Percentiles rank a stretch among this genome's conserved stretches.
Conservation (phyloP, 192 early-diverging fungal genomes). For the Dispira simplex region DNA sequence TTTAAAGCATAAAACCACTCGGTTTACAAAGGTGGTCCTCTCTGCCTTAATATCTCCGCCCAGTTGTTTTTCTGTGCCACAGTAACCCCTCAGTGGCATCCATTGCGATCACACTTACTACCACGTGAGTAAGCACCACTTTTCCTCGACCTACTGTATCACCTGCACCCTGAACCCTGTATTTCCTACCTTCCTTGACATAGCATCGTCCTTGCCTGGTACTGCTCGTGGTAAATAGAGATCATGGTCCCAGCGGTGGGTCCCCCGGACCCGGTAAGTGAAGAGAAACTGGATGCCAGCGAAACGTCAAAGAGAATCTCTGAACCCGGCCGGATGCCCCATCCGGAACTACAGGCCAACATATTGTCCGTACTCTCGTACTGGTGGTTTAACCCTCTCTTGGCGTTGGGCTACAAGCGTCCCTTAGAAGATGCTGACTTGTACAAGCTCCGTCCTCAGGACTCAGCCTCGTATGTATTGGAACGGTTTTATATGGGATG, state of each 20-base stretch:
- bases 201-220: not conserved
- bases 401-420: conserved; percentile 47
- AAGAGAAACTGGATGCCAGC: not conserved
- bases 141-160: no score
- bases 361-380: conserved; percentile 40
- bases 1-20: no score
- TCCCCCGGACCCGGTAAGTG: not conserved
- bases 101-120: no score
- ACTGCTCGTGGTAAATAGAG: not conserved
- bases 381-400: conserved; percentile 42
- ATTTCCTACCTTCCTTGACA: no score
- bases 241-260: not conserved
- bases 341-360: conserved; percentile 18
- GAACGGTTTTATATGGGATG: not conserved
- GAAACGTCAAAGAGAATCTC: not conserved
- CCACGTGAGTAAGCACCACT: no score
- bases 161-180: no score
- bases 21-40: no score
- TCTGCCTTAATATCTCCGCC: no score
- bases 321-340: not conserved
- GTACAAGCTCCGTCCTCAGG: conserved; percentile 20
- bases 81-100: no score
- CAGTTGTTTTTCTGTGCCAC: no score
- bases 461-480: not conserved
- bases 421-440: conserved; percentile 47